Evolutionary conservation across 306 rosid genomes (phyloP), one percentile per base, ranked within the genome.

Genomic region (Cucurbita argyrosperma): DNA sequence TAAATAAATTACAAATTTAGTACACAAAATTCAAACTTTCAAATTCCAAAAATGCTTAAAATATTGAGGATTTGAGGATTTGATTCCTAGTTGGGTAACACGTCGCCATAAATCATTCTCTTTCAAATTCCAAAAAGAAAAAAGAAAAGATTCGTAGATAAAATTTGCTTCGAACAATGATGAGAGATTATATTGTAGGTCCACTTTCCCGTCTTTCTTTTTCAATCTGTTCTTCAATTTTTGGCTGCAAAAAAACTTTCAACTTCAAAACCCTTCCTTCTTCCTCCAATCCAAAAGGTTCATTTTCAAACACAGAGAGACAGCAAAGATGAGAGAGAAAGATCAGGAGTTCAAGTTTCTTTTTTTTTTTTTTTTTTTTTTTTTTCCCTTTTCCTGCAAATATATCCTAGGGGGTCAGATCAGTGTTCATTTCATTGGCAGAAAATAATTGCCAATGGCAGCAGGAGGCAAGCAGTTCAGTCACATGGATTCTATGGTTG

Each of bases 351-450:
- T 12, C 15, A 61, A 30, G 67, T 61, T 26, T 62, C 8, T 7
- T 54, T 0, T 54, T 54, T 26, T 58, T 58, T 35, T 64, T 14
- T 21, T 14, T 21, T 21, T 21, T 21, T 21, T 21, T 21, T 21
- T 21, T 21, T 21, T 19, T 19, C 21, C 39, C 42, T 10, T 42
- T 42, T 42, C 8, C 66, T 30, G 64, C 6, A 59, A 59, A 59
- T 8, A 19, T n/a, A 9, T 15, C 12, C n/a, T 16, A 66, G 40
- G 35, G 35, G 35, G 18, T 66, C 72, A 45, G 38, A 66, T 66
- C 63, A 38, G 30, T 57, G 69, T 56, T 51, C 49, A 46, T 51
- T 55, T 77, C 53, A 77, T 54, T 46, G 74, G 64, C 45, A 65
- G 49, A 65, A 55, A 57, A 16, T 57, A 47, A 42, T 56, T 37